Evolutionary conservation across 805 yeast species (phyloP), one percentile per base, ranked within the genome.

Genomic region (Cyberlindnera meyerae): DNA sequence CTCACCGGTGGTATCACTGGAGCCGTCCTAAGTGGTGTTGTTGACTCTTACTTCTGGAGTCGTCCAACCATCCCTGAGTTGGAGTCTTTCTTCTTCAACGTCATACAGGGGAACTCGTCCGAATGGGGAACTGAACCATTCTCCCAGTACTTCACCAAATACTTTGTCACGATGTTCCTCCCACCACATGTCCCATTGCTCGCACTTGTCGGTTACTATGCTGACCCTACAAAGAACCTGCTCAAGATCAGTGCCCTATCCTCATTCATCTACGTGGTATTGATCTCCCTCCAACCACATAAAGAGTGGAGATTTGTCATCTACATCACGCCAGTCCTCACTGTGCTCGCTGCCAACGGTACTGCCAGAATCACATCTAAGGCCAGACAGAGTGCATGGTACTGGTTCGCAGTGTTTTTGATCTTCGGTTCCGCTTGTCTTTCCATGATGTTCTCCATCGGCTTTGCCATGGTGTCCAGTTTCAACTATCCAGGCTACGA

Each of bases 301-400:
- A 90, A 90, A 56, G 97, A 90, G 64, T 86, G 95, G 95, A 73
- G 97, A 49, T 90, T 90, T 52, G 77, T 90, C 27, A 65, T 82
- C 13, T 90, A 89, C 57, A 64, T 78, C 0, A 62, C 82, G 4
- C 96, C 97, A 1, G 66, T 80, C 0, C 57, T 86, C 40, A 75
- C 82, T 0, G 49, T 82, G 14, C 54, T 73, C 22, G 88, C 83
- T 6, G 79, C 93, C 2, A 64, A 71, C 30, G 85, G 84, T 6
- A 70, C 80, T 12, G 58, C 71, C 1, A 52, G 49, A 31, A 24
- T 66, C 17, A 42, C 52, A 18, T 44, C 55, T 15, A 46, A 39
- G 12, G 46, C 49, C 6, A 20, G 34, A 5, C 44, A 40, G 26
- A 47, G 50, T 3, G 25, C 34, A 16, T 13, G 33, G 8, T 51